phyloP scores from a whole-genome alignment of 2,329 filamentous ascomycete genomes.

The Cercospora sp. region DNA sequence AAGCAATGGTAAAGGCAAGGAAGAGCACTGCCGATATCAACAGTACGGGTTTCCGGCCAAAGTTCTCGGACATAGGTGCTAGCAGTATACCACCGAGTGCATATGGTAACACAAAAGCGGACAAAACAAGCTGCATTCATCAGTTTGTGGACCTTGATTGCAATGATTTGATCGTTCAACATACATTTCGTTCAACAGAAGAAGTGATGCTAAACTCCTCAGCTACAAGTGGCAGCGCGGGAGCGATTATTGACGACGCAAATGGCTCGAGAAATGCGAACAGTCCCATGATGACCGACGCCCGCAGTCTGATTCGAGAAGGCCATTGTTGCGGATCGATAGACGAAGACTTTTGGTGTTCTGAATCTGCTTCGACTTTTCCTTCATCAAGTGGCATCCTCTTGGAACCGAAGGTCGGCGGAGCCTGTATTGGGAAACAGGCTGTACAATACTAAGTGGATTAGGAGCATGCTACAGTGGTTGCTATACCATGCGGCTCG shows the following conservation, averaged over 20 bases:
- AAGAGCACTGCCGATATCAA: conserved; percentile 49
- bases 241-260: background rate
- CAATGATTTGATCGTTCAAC: background rate
- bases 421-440: background rate
- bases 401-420: background rate
- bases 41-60: conserved; percentile 58
- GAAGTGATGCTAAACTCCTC: background rate
- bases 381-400: background rate
- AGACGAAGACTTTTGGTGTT: background rate
- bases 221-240: background rate
- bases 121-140: background rate
- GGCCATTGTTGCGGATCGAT: background rate
- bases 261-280: background rate
- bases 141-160: background rate
- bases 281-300: background rate
- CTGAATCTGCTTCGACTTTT: background rate
- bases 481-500: background rate
- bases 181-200: background rate
- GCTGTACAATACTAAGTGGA: background rate
- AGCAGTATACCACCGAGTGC: background rate
- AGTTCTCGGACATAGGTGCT: conserved; percentile 20
- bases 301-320: background rate
- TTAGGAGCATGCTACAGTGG: background rate
- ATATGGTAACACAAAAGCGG: background rate
- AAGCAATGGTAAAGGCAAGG: conserved; percentile 58